These are phyloP conservation scores for Aspergillus sp. DNA, from an alignment of 2,329 filamentous ascomycete species.

Conservation along the genomic window DNA sequence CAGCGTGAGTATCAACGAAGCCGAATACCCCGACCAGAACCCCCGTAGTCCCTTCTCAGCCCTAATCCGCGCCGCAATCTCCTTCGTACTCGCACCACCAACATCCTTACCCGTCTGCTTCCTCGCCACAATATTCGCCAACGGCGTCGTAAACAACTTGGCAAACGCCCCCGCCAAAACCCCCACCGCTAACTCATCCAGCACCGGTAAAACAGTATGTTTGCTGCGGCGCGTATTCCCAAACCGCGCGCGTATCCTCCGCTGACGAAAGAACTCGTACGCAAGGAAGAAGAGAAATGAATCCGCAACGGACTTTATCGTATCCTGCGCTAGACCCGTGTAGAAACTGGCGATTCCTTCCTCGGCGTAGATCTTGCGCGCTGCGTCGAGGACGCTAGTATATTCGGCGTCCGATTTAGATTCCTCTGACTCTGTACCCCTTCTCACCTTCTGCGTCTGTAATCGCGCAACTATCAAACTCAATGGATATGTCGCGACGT, in stretches of 20 bases:
- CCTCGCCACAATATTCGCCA: conserved; percentile 78
- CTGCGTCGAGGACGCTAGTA: conserved; percentile 67
- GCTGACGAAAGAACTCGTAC: conserved; percentile 62
- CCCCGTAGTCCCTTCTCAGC: conserved; percentile 71
- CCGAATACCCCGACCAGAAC: conserved; percentile 88
- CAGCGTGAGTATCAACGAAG: conserved; percentile 74
- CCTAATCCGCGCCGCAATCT: conserved; percentile 66
- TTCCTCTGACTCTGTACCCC: conserved; percentile 14
- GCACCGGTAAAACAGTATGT: conserved; percentile 54
- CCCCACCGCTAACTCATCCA: conserved; percentile 75
- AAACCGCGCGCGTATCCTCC: conserved; percentile 45
- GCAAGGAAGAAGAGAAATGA: conserved; percentile 85
- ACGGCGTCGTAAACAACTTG: conserved; percentile 75
- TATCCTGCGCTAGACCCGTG: conserved; percentile 63
- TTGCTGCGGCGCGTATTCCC: conserved; percentile 27
- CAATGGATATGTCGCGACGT: conserved; percentile 76
- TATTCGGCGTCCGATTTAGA: conserved; percentile 54
- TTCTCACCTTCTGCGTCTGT: conserved; percentile 70
- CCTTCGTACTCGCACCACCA: conserved; percentile 42
- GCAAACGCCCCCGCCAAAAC: conserved; percentile 70
- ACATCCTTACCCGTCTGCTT: conserved; percentile 66
- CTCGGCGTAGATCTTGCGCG: conserved; percentile 67
- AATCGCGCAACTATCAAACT: conserved; percentile 79
- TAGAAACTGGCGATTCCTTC: conserved; percentile 79
- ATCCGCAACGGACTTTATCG: conserved; percentile 69